These are phyloP conservation scores for Rhodotorula graminis DNA, from an alignment of 768 basidiomycete genomes.

Conservation along the genomic window DNA sequence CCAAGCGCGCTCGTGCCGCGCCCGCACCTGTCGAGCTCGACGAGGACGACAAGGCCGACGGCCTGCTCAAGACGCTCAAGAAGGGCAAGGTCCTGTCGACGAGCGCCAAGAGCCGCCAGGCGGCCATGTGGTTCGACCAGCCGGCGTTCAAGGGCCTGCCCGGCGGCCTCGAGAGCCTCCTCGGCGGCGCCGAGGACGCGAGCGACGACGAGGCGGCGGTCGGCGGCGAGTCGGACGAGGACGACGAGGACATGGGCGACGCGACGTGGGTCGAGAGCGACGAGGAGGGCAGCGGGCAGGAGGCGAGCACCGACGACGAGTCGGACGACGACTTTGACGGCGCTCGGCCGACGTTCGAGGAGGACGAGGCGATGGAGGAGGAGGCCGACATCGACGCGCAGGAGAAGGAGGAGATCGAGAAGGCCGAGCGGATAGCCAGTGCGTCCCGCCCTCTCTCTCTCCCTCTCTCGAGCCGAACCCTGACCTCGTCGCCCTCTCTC, in stretches of 20 bases:
- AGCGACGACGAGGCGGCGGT: slow-evolving; percentile 34
- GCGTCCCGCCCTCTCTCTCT: slow-evolving; percentile 40
- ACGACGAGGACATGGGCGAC: slow-evolving; percentile 44
- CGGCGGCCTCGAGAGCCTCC: slow-evolving; percentile 46
- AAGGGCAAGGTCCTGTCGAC: slow-evolving; percentile 54
- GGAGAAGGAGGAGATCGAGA: slow-evolving; percentile 57
- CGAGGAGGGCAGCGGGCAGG: slow-evolving; percentile 45
- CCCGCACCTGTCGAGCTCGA: slow-evolving; percentile 36
- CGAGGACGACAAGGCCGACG: slow-evolving; percentile 44
- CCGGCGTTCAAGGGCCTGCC: slow-evolving; percentile 70
- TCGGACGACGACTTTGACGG: slow-evolving; percentile 66
- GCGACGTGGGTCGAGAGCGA: slow-evolving; percentile 44
- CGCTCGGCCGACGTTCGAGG: slow-evolving; percentile 56
- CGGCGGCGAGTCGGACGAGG: slow-evolving; percentile 33
- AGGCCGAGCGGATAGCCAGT: slow-evolving; percentile 62
- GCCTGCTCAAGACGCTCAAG: slow-evolving; percentile 55
- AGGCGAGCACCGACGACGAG: slow-evolving; percentile 42
- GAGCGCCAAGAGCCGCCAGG: slow-evolving; percentile 51
- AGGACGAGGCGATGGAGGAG: slow-evolving; percentile 61
- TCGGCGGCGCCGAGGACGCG: slow-evolving; percentile 37
- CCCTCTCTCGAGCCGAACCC: background rate
- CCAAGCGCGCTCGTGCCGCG: slow-evolving; percentile 46
- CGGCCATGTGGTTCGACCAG: slow-evolving; percentile 94
- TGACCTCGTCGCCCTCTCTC: background rate
- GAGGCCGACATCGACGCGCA: slow-evolving; percentile 67